Percentiles rank a stretch among this genome's conserved stretches.
Conservation (phyloP, 1,139 yeast species). For the Kodamaea derodonti region DNA sequence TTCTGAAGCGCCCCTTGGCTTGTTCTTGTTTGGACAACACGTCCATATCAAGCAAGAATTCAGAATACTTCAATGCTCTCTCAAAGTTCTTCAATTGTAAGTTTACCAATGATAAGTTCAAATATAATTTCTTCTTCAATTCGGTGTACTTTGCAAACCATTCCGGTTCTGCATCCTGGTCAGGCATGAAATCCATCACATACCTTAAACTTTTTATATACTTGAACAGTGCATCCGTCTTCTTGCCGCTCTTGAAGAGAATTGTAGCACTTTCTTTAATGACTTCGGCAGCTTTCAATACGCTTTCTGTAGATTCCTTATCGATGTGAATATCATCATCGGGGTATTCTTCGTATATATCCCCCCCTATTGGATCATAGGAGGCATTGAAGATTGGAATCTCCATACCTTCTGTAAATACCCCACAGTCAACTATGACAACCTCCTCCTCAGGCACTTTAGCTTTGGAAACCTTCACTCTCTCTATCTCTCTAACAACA, state of each 20-base stretch:
- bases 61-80: slow-evolving; percentile 49
- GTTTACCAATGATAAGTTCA: slow-evolving; percentile 54
- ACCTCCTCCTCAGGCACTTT: slow-evolving; percentile 43
- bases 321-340: slow-evolving; percentile 61
- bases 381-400: slow-evolving; percentile 62
- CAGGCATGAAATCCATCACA: slow-evolving; percentile 69
- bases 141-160: slow-evolving; percentile 47
- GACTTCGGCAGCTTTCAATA: slow-evolving; percentile 45
- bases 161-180: slow-evolving; percentile 58
- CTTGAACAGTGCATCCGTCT: slow-evolving; percentile 52
- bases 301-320: slow-evolving; percentile 53
- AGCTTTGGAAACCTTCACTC: slow-evolving; percentile 38
- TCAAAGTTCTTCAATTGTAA: slow-evolving; percentile 45
- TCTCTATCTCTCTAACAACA: slow-evolving; percentile 62
- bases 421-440: slow-evolving; percentile 59
- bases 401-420: slow-evolving; percentile 50
- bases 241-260: slow-evolving; percentile 51
- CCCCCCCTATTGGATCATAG: slow-evolving; percentile 60
- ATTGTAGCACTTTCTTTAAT: slow-evolving; percentile 67
- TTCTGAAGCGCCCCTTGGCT: slow-evolving; percentile 63
- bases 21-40: slow-evolving; percentile 34
- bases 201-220: slow-evolving; percentile 63
- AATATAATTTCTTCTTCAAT: slow-evolving; percentile 57
- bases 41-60: slow-evolving; percentile 52
- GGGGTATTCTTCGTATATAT: slow-evolving; percentile 70